Percentiles rank a stretch among this genome's conserved stretches.
These are phyloP conservation scores for Cryphonectria naterciae DNA, from an alignment of 2,329 filamentous ascomycete genomes.

Conservation along the genomic window DNA sequence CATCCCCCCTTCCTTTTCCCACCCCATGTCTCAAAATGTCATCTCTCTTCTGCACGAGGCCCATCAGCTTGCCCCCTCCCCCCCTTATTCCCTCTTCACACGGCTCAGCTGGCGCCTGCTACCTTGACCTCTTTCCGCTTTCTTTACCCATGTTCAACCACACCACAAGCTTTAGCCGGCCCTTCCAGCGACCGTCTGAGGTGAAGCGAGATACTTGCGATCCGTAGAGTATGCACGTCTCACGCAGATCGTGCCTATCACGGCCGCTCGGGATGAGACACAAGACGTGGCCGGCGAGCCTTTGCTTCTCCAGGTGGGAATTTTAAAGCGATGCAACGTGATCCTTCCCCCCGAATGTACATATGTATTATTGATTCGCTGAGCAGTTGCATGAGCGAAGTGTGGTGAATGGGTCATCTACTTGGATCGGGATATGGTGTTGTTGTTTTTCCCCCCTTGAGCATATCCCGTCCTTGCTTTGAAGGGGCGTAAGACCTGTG, in stretches of 20 bases:
- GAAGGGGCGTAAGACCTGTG: background rate
- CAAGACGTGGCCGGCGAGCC: background rate
- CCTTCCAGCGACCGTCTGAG: background rate
- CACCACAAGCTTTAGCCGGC: constrained; percentile 4
- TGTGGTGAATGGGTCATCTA: background rate
- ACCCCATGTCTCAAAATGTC: constrained; percentile 11
- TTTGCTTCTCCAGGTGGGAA: background rate
- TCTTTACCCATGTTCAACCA: constrained; percentile 11
- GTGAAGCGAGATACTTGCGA: background rate
- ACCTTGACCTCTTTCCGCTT: constrained; percentile 15
- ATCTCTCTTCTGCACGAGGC: constrained; percentile 22
- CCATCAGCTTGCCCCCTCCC: background rate
- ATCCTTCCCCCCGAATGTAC: background rate
- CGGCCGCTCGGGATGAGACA: background rate
- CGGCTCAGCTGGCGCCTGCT: constrained; percentile 10
- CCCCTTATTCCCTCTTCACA: background rate
- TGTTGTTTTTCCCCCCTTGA: background rate
- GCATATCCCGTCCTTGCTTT: background rate
- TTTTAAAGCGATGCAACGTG: background rate
- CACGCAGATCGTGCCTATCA: background rate
- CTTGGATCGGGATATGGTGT: background rate
- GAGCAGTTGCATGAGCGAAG: background rate
- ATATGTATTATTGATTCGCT: background rate
- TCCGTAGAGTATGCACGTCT: background rate
- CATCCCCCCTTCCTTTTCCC: background rate